Percentiles rank a stretch among this genome's conserved stretches.
Evolutionary conservation across 2,329 filamentous ascomycete genomes (phyloP).

Genomic region (Fusarium redolens): DNA sequence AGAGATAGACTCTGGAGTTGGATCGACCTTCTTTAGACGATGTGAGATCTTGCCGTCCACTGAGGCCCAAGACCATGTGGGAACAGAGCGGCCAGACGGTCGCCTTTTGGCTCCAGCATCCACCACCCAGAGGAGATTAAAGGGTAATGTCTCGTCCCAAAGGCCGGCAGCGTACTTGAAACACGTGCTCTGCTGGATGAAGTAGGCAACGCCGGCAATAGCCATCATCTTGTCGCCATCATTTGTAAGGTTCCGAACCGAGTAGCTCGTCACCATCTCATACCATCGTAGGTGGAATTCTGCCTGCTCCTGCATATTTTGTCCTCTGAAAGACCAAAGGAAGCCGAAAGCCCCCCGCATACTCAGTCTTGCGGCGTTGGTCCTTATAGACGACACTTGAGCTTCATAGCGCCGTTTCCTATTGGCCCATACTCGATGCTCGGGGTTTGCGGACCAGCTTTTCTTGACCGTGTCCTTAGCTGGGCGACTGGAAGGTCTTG

Average conservation of each 20-base stretch:
- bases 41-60: neutral
- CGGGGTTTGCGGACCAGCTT: accelerated
- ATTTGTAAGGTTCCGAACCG: accelerated
- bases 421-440: accelerated
- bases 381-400: neutral
- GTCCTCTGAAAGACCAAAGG: neutral
- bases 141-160: accelerated
- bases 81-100: neutral
- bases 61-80: neutral
- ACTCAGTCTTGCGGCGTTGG: accelerated
- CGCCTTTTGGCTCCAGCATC: neutral
- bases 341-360: accelerated
- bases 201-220: neutral
- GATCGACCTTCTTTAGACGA: accelerated
- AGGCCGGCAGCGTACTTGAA: neutral
- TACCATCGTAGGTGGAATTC: neutral
- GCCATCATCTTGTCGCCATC: neutral
- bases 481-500: accelerated
- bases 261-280: neutral
- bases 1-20: accelerated
- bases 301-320: neutral
- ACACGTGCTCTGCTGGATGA: accelerated
- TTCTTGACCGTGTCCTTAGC: accelerated
- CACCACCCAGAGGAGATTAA: neutral
- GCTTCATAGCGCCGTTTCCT: accelerated